Evolutionary conservation across 1,139 yeast genomes (phyloP).

Genomic region (Kodamaea arcana): DNA sequence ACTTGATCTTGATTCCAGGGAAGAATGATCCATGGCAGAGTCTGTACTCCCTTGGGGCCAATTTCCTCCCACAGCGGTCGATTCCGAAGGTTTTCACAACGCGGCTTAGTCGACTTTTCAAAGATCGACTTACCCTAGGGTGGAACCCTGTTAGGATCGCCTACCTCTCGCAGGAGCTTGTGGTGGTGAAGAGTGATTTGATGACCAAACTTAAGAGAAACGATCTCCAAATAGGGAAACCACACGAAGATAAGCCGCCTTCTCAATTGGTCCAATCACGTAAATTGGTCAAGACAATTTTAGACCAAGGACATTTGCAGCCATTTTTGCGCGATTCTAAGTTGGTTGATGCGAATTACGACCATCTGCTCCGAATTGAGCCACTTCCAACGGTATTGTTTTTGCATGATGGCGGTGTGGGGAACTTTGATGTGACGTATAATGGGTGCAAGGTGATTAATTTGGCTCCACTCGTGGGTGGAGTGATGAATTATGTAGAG

Average conservation of each 20-base stretch:
- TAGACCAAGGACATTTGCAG: slow-evolving; percentile 84
- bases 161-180: slow-evolving; percentile 81
- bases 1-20: slow-evolving; percentile 76
- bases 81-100: slow-evolving; percentile 70
- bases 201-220: slow-evolving; percentile 69
- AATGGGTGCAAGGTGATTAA: slow-evolving; percentile 81
- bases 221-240: slow-evolving; percentile 52
- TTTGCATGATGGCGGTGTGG: slow-evolving; percentile 65
- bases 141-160: slow-evolving; percentile 82
- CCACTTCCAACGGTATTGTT: slow-evolving; percentile 76
- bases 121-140: slow-evolving; percentile 44
- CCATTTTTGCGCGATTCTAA: slow-evolving; percentile 65
- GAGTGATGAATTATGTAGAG: slow-evolving; percentile 63
- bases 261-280: slow-evolving; percentile 57
- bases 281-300: slow-evolving; percentile 68
- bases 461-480: slow-evolving; percentile 54
- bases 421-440: slow-evolving; percentile 69
- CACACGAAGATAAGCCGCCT: slow-evolving; percentile 24
- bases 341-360: slow-evolving; percentile 67
- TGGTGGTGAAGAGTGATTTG: slow-evolving; percentile 67
- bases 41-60: slow-evolving; percentile 60
- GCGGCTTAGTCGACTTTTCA: slow-evolving; percentile 58
- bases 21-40: slow-evolving; percentile 93
- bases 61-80: slow-evolving; percentile 64
- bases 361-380: slow-evolving; percentile 62